Base-by-base conservation (phyloP, 2,329 filamentous ascomycete genomes). In the Calonectria henricotiae region DNA sequence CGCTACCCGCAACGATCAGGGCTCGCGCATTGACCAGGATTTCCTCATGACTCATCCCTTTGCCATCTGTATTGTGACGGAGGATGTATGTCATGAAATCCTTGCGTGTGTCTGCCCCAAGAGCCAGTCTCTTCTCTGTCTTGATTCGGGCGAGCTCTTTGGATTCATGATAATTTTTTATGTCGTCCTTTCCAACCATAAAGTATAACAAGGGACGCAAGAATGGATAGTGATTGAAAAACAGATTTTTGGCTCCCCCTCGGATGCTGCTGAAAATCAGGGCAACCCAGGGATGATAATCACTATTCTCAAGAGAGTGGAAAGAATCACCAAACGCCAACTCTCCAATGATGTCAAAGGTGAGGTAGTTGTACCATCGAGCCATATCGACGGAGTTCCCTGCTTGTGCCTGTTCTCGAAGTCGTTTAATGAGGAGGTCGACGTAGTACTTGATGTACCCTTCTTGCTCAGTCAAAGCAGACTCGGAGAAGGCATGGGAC, bases 81-180 rank as follows among this genome's bases (percentile, higher is more conserved):
- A 58, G 51, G 35, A 58, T 58, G 4, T 58, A 58, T 11, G 51
- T 58, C 51, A 58, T 58, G 20, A 58, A 58, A 58, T 58, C 51
- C 8, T 37, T 58, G 7, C 51, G 51, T 1, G 32, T 39, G 23
- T 58, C 51, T 1, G 32, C 8, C 23, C 51, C 51, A 17, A 58
- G 51, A 15, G 51, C 51, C 13, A 58, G 23, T 15, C 51, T 23
- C 32, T 58, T 58, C 32, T 58, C 51, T 11, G 51, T 39, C 20
- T 58, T 58, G 20, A 35, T 37, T 20, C 30, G 35, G 20, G 35
- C 20, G 2, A 58, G 51, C 13, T 58, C 51, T 4, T 2, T 23
- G 13, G 12, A 17, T 8, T 39, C 32, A 4, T 23, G 20, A 4
- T 15, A 11, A 4, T 27, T 58, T 11, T 58, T 39, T 3, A 58